Base-by-base conservation (phyloP, 129 eudicot species). In the Flaveria ramosissima region DNA sequence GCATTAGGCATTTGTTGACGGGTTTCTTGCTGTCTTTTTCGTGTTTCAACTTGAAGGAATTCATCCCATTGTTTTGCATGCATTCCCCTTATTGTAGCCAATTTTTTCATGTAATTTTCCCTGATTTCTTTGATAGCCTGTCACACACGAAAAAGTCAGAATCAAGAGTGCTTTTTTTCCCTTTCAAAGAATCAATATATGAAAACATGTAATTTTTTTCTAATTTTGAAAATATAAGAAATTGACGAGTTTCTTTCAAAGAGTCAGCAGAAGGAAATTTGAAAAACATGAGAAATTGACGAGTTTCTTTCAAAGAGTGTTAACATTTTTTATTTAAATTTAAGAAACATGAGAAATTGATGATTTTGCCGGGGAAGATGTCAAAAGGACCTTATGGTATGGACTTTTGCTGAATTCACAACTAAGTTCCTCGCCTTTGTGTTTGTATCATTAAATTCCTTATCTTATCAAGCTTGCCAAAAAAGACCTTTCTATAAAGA, bases 11-110 rank as follows among this genome's bases (percentile, higher is more conserved):
- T 42, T 39, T 86, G 92, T 67, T 82, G 92, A 46, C 55, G 75
- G 43, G 83, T 81, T 78, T 69, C 77, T 71, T 89, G 92, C 56
- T 88, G 92, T 85, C 84, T 80, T 74, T 84, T 86, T 50, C 73
- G 85, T 43, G 82, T 83, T 62, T 92, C 89, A 12, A 66, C 50
- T 53, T 82, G 96, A 81, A 92, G 90, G 81, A 92, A 90, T 64
- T 88, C 89, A 42, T 90, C 98, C 92, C 93, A 92, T 74, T 83
- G 92, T 50, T 86, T 88, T 32, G 89, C 84, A 74, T 92, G 98
- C 41, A 78, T 56, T 43, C 55, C 96, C 76, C 90, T 84, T 52
- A 83, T 70, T 26, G 43, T 71, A 74, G 79, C 79, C 55, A 90
- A 74, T 43, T 72, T 92, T 73, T 81, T 89, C 84, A 82, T 86